Percentiles rank a stretch among this genome's conserved stretches.
Conservation (phyloP, 164 flowering plant genomes). For the Pachysandra terminalis region DNA sequence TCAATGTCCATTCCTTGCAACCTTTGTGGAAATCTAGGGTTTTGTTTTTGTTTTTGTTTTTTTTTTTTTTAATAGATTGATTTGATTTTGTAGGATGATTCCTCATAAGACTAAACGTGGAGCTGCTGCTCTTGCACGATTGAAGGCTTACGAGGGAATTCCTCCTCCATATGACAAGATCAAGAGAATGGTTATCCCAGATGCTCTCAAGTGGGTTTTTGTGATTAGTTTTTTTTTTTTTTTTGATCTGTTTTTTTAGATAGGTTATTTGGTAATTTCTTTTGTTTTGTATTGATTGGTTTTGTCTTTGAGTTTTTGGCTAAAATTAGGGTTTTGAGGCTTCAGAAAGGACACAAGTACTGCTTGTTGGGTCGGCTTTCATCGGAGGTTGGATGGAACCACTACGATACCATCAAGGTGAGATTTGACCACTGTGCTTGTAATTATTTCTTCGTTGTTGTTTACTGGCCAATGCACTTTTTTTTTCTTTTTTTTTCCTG, state of each 20-base stretch:
- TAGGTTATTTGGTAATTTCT: background rate
- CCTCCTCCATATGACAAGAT: constrained; percentile 83
- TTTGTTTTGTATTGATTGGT: background rate
- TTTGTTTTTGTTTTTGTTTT: no score
- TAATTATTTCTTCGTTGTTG: no score
- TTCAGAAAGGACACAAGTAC: constrained; percentile 87
- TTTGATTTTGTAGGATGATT: constrained; percentile 60
- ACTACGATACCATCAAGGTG: constrained; percentile 75
- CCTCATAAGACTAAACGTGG: constrained; percentile 95
- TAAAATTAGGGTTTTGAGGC: constrained; percentile 75
- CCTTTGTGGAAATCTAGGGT: background rate
- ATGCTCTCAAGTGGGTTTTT: constrained; percentile 78
- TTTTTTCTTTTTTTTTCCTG: no score
- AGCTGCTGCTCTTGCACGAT: constrained; percentile 77
- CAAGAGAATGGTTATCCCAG: constrained; percentile 90
- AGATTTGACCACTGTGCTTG: constrained; percentile 1
- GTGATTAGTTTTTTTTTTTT: background rate
- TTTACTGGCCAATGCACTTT: no score
- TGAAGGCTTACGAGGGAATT: constrained; percentile 81
- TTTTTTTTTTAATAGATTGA: no score
- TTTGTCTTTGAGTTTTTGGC: background rate
- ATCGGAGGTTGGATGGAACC: constrained; percentile 88
- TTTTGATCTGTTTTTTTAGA: background rate
- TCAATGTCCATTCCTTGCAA: background rate
- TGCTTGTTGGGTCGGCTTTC: constrained; percentile 76